These are phyloP conservation scores for Ceratocystis colombiana DNA, from an alignment of 2,329 filamentous ascomycete species.

Conservation along the genomic window DNA sequence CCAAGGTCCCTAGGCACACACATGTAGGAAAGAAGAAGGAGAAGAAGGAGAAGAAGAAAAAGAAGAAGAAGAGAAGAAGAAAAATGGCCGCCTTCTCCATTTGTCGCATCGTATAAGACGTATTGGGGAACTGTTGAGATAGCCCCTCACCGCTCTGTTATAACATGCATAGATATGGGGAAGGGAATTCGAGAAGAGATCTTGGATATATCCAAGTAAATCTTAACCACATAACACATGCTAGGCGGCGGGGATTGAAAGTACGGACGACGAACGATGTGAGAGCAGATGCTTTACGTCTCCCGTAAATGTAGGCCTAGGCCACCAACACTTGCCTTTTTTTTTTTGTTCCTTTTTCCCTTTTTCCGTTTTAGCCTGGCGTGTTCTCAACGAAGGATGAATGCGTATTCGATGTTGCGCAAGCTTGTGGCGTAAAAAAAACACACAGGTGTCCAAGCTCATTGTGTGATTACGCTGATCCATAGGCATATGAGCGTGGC, in stretches of 20 bases:
- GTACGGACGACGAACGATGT: not conserved
- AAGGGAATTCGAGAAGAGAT: not conserved
- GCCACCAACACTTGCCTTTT: not conserved
- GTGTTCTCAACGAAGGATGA: not conserved
- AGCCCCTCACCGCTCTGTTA: not conserved
- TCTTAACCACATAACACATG: too few species aligned
- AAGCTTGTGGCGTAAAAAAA: slow-evolving; percentile 6
- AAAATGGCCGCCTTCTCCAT: too few species aligned
- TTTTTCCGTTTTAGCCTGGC: not conserved
- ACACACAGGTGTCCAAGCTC: not conserved
- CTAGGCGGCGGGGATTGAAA: not conserved
- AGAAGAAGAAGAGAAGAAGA: too few species aligned
- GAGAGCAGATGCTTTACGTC: not conserved
- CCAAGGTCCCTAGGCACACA: too few species aligned
- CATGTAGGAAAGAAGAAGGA: too few species aligned
- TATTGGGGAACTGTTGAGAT: not conserved
- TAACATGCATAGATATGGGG: not conserved
- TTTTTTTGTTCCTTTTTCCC: not conserved
- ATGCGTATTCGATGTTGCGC: not conserved
- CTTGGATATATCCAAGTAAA: too few species aligned
- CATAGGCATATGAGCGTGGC: not conserved
- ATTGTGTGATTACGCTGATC: not conserved
- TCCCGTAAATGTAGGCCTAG: not conserved
- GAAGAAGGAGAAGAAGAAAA: too few species aligned
- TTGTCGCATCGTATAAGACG: too few species aligned